These are phyloP conservation scores for Limonium bicolor DNA, from an alignment of 148 eudicot species.

Conservation along the genomic window DNA sequence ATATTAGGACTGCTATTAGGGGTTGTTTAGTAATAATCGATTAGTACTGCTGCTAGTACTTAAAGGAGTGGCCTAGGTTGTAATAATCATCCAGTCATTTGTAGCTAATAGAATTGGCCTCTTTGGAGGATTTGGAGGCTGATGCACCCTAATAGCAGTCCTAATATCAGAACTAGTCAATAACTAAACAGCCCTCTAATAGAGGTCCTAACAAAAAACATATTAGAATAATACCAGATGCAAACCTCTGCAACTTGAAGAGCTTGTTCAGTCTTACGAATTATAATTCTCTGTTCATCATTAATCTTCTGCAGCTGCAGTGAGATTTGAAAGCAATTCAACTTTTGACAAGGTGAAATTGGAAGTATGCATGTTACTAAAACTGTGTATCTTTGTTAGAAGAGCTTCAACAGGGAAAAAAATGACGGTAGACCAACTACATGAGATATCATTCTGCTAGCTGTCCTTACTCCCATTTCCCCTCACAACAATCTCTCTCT, in stretches of 20 bases:
- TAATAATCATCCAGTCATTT: too few species aligned
- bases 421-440: too few species aligned
- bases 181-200: too few species aligned
- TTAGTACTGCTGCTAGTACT: not conserved
- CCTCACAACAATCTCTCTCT: too few species aligned
- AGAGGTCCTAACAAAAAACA: not conserved
- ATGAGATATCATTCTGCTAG: too few species aligned
- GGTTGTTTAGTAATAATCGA: not conserved
- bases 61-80: too few species aligned
- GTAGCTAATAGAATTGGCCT: too few species aligned
- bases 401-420: not conserved
- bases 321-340: not conserved
- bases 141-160: too few species aligned
- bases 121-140: too few species aligned
- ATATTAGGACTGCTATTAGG: not conserved
- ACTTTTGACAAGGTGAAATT: not conserved
- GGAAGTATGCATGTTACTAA: not conserved
- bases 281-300: slow-evolving; percentile 52
- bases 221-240: slow-evolving; percentile 1
- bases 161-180: not conserved
- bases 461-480: too few species aligned
- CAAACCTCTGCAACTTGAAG: slow-evolving; percentile 75
- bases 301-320: slow-evolving; percentile 61
- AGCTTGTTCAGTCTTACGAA: slow-evolving; percentile 74
- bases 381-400: not conserved